phyloP scores from a whole-genome alignment of 139 green algal species.

The Tetradesmus lagerheimii region DNA sequence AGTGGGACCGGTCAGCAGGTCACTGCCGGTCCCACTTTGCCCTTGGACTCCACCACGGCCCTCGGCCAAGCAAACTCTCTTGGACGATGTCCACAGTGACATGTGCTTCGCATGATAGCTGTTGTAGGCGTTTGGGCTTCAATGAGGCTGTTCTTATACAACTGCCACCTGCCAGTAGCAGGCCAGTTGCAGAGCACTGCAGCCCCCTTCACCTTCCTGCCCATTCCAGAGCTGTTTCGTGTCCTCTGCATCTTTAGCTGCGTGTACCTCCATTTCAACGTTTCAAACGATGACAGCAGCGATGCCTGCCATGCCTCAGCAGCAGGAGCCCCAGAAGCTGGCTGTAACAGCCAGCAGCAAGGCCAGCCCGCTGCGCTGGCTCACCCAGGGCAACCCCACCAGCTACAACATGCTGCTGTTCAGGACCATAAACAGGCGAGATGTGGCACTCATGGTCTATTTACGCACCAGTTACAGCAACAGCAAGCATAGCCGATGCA shows the following conservation, averaged over 20 bases:
- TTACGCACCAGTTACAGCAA: no score
- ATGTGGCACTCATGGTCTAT: background rate
- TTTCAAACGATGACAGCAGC: background rate
- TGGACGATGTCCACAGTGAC: background rate
- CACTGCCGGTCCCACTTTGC: background rate
- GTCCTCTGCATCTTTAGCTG: no score
- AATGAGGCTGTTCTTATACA: background rate
- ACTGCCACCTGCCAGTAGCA: background rate
- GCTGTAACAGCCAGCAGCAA: slow-evolving; percentile 12
- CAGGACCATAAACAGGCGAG: slow-evolving; percentile 68
- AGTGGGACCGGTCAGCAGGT: background rate
- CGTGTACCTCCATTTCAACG: no score
- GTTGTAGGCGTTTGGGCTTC: background rate
- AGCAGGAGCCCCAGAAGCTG: background rate
- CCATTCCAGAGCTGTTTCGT: no score
- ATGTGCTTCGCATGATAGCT: background rate
- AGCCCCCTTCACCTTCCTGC: background rate
- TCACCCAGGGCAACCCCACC: slow-evolving; percentile 27
- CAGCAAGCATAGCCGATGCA: no score
- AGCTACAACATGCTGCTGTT: slow-evolving; percentile 64
- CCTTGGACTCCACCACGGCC: background rate
- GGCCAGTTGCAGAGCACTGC: background rate
- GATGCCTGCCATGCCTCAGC: background rate
- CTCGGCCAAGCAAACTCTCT: background rate
- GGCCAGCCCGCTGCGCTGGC: slow-evolving; percentile 10